Evolutionary conservation across 164 flowering plant genomes (phyloP), one percentile per base, ranked within the genome.

Genomic region (Platanus orientalis): DNA sequence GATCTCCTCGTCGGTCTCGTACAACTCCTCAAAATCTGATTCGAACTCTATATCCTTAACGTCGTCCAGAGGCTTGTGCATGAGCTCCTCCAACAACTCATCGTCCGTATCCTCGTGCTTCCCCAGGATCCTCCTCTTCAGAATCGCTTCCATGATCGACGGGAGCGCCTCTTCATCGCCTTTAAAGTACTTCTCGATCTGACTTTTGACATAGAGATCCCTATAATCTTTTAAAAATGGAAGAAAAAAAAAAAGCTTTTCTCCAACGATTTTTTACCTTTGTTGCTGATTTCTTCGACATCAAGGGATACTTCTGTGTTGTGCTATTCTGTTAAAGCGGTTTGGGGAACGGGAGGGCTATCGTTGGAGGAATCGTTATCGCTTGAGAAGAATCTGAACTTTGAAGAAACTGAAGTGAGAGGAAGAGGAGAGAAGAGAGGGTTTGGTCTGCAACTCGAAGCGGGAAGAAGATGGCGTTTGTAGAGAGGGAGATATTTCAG

Each of bases 41-140:
- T 89, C 95, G 25, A 89, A 76, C 0, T 87, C 92, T 52, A 69
- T 23, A 45, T 84, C 89, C 7, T 64, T 44, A 4, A 82, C 85
- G 63, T 81, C 76, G 19, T 76, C 81, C n/a, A 80, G 6, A 0
- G 89, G 92, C 60, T 64, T 21, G 42, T 65, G 24, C 10, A 49
- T 66, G 9, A 88, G 67, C 50, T 92, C 81, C 0, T 86, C 91
- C 61, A 78, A 51, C 71, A 86, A 57, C 68, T 84, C 93, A 47
- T 90, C 90, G 67, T 90, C 93, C 0, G 90, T 82, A 7, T 92
- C 87, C 61, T 75, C 89, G 54, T 87, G 92, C 72, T 89, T 86
- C 50, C 76, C 81, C 0, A 71, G 21, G 61, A 87, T 27, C 61
- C 62, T 85, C 67, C 96, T 77, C 62, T 29, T 63, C 51, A 89